Evolutionary conservation across 345 rosid genomes (phyloP).

Genomic region (Pseudoturritis turrita): DNA sequence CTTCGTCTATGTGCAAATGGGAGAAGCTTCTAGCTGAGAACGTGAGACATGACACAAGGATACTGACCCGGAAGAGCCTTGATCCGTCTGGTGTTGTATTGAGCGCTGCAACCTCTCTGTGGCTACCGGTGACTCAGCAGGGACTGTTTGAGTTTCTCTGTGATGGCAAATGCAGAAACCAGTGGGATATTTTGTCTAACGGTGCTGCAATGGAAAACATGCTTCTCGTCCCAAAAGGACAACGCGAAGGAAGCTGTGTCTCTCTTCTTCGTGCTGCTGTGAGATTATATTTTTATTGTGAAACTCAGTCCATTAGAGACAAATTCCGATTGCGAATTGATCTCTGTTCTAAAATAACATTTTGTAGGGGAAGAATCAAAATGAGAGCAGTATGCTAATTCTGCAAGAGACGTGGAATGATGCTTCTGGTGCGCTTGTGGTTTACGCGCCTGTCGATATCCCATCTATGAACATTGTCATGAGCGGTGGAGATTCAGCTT

Average conservation of each 20-base stretch:
- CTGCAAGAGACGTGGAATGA: conserved; percentile 69
- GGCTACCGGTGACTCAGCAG: conserved; percentile 52
- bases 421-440: conserved; percentile 47
- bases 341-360: not conserved
- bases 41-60: conserved; percentile 43
- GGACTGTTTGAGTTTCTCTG: conserved; percentile 60
- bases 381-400: conserved; percentile 44
- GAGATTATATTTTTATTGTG: conserved; percentile 25
- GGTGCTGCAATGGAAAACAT: conserved; percentile 46
- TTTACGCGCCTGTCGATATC: conserved; percentile 61
- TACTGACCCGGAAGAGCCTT: conserved; percentile 45
- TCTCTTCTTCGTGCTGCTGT: conserved; percentile 54
- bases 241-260: conserved; percentile 33
- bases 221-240: conserved; percentile 42
- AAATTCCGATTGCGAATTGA: not conserved
- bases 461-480: conserved; percentile 38
- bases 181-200: conserved; percentile 57
- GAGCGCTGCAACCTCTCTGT: conserved; percentile 57
- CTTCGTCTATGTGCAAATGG: conserved; percentile 44
- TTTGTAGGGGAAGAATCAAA: conserved; percentile 35
- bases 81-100: conserved; percentile 50
- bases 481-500: conserved; percentile 45
- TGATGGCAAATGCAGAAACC: conserved; percentile 39
- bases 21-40: conserved; percentile 41
- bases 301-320: not conserved